Evolutionary conservation across 2,329 filamentous ascomycete species (phyloP), one percentile per base, ranked within the genome.

Genomic region (Xylariaceae sp.): DNA sequence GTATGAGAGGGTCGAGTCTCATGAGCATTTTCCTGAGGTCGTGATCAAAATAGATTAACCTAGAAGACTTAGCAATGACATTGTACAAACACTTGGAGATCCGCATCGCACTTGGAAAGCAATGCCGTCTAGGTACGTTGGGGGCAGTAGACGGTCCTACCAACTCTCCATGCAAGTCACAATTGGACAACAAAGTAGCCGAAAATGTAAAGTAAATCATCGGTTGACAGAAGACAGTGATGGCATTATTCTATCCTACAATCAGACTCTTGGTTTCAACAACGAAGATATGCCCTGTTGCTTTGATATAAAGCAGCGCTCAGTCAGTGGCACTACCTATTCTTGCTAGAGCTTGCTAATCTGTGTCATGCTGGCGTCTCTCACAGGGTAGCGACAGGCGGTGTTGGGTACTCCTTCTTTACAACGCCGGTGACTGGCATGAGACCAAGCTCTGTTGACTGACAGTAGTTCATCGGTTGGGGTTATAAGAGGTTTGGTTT

Each of bases 381-480:
- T 29, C 21, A 43, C 21, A 7, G 18, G 39, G 39, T 18, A 10
- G 10, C 13, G 18, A 13, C 8, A 41, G 40, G 32, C 32, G 13
- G 15, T 43, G 7, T n/a, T n/a, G 5, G 41, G 16, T 26, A 12
- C 10, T 15, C 15, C 21, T 12, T 43, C 40, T 7, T n/a, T 43
- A 43, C 13, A 29, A n/a, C 22, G 64, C 49, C 66, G 75, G 57
- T 82, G 74, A 36, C 22, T 45, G 22, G 29, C 30, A n/a, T 5
- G 43, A 19, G 21, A 13, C 9, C 8, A 10, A 45, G 19, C 43
- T 39, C 47, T 36, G 16, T n/a, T 43, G 15, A 18, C 37, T 21
- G 18, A 18, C 37, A 9, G 18, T 19, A 1, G 13, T 40, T 16
- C 18, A 2, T 10, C 32, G 5, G 32, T 15, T 15, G 16, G 21